Base-by-base conservation (phyloP, 1,284 basidiomycete species). In the Trametes hirsuta region DNA sequence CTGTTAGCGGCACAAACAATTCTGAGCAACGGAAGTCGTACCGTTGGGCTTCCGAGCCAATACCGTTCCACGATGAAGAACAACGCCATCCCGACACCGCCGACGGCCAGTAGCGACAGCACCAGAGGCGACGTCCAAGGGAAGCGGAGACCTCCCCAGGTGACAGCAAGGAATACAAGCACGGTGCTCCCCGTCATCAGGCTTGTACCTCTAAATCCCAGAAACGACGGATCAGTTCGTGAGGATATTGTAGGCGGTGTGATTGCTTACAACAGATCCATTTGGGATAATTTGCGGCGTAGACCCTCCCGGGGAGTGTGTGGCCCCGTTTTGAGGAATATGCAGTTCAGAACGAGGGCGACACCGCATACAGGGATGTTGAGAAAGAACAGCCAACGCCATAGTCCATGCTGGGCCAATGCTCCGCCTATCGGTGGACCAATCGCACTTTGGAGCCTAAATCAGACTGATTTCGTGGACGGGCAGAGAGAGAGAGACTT, bases 251-350 rank as follows among this genome's bases (percentile, higher is more conserved):
- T 5, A 9, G 15, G 21, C 4, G 24, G 18, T 3, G 22, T n/a
- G 12, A 5, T 6, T 11, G 67, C 76, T 45, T 55, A 76, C 77
- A 71, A 58, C 74, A 74, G 76, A 55, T 79, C 77, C 47, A 79
- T 71, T 9, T 64, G 55, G 2, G 49, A 39, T 1, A 79, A 30
- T 58, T 77, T 76, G 24, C 69, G 56, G 9, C 44, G 47, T 6
- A 74, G 15, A 1, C 64, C 58, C 0, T 71, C 71, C 5, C 60
- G 53, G 5, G 73, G 76, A 4, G 58, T 70, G 59, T 67, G 24
- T 2, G 62, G 37, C 8, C 47, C 30, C 5, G 30, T 5, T 30
- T 30, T 39, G 14, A 67, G 42, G 44, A 64, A 67, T 1, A 67
- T 37, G 2, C 24, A n/a, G 4, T 57, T 62, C 2, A 66, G 47